Conservation (phyloP, 352 stramenopile species). For the Phytophthora ohioensis region DNA sequence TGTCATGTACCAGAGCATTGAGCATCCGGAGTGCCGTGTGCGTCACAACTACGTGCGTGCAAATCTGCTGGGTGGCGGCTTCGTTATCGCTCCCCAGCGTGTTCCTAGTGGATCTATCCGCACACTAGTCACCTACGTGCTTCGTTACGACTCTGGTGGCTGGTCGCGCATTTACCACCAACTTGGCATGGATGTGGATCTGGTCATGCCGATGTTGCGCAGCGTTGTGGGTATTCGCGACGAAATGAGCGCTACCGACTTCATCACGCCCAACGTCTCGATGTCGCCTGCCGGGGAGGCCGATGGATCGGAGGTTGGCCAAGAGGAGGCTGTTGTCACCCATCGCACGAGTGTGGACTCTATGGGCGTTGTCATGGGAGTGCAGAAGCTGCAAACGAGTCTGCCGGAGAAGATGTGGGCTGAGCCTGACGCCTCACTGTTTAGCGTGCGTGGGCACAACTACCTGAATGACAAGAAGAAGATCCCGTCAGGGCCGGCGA, state of each 20-base stretch:
- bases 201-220: constrained; percentile 87
- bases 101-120: constrained; percentile 79
- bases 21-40: constrained; percentile 86
- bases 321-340: constrained; percentile 27
- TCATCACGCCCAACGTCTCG: constrained; percentile 89
- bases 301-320: constrained; percentile 19
- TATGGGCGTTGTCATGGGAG: constrained; percentile 66
- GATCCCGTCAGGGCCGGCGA: constrained; percentile 66
- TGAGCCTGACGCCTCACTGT: constrained; percentile 83
- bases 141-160: constrained; percentile 83
- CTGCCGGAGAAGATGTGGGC: constrained; percentile 87
- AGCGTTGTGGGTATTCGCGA: constrained; percentile 87
- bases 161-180: constrained; percentile 89
- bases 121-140: constrained; percentile 83
- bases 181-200: constrained; percentile 90
- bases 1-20: constrained; percentile 92
- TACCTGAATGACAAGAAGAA: constrained; percentile 94
- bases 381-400: constrained; percentile 75
- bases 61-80: constrained; percentile 80
- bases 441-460: constrained; percentile 87
- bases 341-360: constrained; percentile 67
- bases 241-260: constrained; percentile 84
- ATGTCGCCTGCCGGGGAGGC: constrained; percentile 39
- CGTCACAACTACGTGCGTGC: constrained; percentile 89
- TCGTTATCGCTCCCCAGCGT: constrained; percentile 88